These are phyloP conservation scores for Racocetra persica DNA, from an alignment of 371 early-diverging fungal genomes.

Conservation along the genomic window DNA sequence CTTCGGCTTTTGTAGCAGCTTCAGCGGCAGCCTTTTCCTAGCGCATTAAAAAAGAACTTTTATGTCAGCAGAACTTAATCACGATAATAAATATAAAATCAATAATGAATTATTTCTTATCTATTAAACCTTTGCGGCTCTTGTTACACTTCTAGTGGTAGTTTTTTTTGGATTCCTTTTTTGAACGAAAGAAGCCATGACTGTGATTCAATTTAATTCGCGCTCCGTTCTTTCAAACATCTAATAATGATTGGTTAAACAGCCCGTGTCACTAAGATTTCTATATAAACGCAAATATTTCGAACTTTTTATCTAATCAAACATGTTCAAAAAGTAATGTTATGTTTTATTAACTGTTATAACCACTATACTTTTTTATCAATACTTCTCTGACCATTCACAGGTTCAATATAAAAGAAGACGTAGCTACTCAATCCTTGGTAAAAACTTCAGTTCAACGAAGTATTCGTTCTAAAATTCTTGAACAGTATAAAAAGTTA, in stretches of 20 bases:
- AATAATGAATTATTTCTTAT: neutral
- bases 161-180: neutral
- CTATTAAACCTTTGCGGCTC: conserved; percentile 21
- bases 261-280: neutral
- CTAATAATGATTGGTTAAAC: neutral
- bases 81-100: neutral
- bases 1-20: conserved; percentile 7
- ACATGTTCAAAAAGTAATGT: conserved; percentile 22
- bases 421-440: conserved; percentile 84
- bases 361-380: neutral
- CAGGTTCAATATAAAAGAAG: conserved; percentile 80
- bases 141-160: conserved; percentile 24
- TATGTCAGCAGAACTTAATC: neutral
- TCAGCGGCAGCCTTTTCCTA: conserved; percentile 26
- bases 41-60: neutral
- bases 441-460: conserved; percentile 95
- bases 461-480: conserved; percentile 82
- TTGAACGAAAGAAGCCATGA: too few relatives aligned
- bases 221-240: neutral
- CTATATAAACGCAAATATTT: too few relatives aligned
- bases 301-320: neutral
- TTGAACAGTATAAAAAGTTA: conserved; percentile 88
- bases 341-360: neutral
- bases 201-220: too few relatives aligned
- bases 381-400: neutral